Base-by-base conservation (phyloP, 73 alveolate genomes). In the Paramecium octaurelia region DNA sequence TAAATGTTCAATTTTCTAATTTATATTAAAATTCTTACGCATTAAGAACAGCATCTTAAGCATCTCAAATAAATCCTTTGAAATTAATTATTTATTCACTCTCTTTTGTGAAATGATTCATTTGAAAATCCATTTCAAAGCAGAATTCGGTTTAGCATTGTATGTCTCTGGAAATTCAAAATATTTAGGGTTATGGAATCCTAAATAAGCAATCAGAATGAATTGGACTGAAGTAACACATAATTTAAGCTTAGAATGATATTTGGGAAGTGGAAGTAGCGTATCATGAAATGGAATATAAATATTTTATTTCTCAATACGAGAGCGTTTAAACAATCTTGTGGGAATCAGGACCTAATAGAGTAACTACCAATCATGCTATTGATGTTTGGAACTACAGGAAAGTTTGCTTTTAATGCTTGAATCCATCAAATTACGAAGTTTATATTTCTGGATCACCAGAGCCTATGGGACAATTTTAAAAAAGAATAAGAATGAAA, bases 61-160 rank as follows among this genome's bases (percentile, higher is more conserved):
- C 68, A 36, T 75, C 88, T 42, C 88, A 38, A 75, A 29, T 75
- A 75, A 75, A 75, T 75, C 88, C 60, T 75, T 75, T 75, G 58
- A 75, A 38, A 75, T 75, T 38, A 75, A 75, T 38, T 35, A 75
- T 75, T 38, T 38, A 29, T 18, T 21, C 46, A 9, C 29, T 75
- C 69, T 54, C 69, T 54, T 54, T 42, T 24, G 23, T 40, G 69
- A 54, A 54, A 75, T 75, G 88, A 75, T 75, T 23, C 60, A 75
- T 38, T 38, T 75, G 34, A 38, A 75, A 38, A 75, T 75, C 60
- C 88, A 75, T 38, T 75, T 38, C 46, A 75, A 42, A 42, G 38
- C 88, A 21, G 88, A 38, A 42, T 75, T 16, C 46, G 88, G 88
- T 21, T 35, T 4, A 42, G 58, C 68, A 21, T 64, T 75, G 20